Percentiles rank a stretch among this genome's conserved stretches.
Conservation (phyloP, 2,329 filamentous ascomycete species). For the Zelopaecilomyces penicillatus region DNA sequence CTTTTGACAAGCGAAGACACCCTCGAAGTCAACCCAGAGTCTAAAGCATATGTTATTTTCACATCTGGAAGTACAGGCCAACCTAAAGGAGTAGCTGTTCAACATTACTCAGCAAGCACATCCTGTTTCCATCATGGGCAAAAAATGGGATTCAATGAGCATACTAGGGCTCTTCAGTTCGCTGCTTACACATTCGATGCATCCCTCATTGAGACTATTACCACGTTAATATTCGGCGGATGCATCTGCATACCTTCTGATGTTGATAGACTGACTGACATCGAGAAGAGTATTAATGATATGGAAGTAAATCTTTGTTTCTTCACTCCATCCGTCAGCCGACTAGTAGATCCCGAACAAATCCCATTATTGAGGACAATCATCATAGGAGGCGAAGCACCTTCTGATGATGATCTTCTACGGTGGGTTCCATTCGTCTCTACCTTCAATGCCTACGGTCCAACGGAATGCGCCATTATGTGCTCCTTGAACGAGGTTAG, state of each 20-base stretch:
- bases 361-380: slow-evolving; percentile 33
- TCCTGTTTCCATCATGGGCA: no score
- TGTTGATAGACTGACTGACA: slow-evolving; percentile 38
- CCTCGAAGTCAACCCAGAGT: no score
- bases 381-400: slow-evolving; percentile 35
- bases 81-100: background rate
- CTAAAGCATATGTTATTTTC: no score
- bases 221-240: slow-evolving; percentile 35
- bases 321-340: slow-evolving; percentile 38
- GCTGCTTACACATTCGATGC: slow-evolving; percentile 43
- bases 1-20: no score
- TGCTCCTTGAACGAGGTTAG: slow-evolving; percentile 1
- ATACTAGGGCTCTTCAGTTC: slow-evolving; percentile 28
- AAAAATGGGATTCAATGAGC: slow-evolving; percentile 1
- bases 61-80: background rate
- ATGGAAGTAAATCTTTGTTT: slow-evolving; percentile 34
- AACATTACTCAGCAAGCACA: background rate
- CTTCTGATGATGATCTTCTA: background rate
- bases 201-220: slow-evolving; percentile 26
- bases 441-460: slow-evolving; percentile 13
- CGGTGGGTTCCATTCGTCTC: background rate
- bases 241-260: slow-evolving; percentile 45
- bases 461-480: slow-evolving; percentile 12
- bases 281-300: slow-evolving; percentile 30
- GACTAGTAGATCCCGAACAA: slow-evolving; percentile 31